Conservation (phyloP, 1,284 basidiomycete species). For the Moesziomyces sp. region DNA sequence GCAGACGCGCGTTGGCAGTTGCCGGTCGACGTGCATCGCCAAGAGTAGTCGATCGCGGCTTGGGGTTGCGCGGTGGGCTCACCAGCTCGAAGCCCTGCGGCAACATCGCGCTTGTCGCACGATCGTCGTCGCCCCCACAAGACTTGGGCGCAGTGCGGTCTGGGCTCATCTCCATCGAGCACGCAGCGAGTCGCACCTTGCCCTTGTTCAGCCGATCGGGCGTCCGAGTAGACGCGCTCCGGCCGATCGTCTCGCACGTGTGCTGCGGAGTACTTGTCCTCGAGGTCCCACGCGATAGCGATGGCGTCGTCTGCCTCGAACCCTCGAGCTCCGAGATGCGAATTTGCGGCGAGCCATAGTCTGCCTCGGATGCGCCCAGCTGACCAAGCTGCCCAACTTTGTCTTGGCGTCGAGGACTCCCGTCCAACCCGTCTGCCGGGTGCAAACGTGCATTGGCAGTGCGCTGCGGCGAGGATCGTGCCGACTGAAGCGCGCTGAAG, state of each 20-base stretch:
- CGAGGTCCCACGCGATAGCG: conserved; percentile 27
- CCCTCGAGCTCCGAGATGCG: conserved; percentile 17
- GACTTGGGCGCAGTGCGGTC: conserved; percentile 3
- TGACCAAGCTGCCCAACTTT: neutral
- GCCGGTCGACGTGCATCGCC: conserved; percentile 14
- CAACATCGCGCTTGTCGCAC: neutral
- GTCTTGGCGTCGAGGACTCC: neutral
- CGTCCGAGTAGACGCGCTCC: conserved; percentile 1
- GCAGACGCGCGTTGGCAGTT: conserved; percentile 21
- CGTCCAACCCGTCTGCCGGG: neutral
- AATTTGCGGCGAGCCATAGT: conserved; percentile 11
- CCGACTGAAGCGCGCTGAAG: conserved; percentile 12
- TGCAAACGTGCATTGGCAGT: neutral
- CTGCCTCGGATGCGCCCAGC: neutral
- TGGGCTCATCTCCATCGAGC: conserved; percentile 16
- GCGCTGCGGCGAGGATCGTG: neutral
- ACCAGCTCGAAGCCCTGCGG: conserved; percentile 38
- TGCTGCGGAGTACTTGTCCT: conserved; percentile 27
- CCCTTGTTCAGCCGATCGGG: conserved; percentile 1
- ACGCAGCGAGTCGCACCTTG: conserved; percentile 22
- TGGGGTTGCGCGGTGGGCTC: conserved; percentile 10
- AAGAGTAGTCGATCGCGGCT: conserved; percentile 6
- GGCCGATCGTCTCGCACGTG: conserved; percentile 21
- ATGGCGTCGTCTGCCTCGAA: conserved; percentile 24
- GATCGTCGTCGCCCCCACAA: neutral